Evolutionary conservation across 2,329 filamentous ascomycete species (phyloP), one percentile per base, ranked within the genome.

Genomic region (Fusarium xylarioides): DNA sequence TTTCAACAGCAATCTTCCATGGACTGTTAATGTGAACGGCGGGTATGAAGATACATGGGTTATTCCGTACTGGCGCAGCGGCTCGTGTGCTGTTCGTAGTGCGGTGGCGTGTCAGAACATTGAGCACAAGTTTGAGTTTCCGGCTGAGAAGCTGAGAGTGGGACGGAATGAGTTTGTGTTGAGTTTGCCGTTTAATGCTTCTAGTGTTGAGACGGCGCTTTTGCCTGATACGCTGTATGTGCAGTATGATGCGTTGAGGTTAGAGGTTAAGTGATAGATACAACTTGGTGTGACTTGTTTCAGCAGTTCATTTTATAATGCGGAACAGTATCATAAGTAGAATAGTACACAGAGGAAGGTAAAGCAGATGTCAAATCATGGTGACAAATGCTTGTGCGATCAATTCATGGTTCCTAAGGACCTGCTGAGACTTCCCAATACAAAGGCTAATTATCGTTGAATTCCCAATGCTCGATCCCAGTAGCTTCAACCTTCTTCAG

Each of bases 171-270:
- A 84, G 70, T 80, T 91, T 40, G 81, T 89, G 1, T 75, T 91
- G 43, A 88, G 87, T 67, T 74, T 91, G 55, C 89, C 90, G 4
- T 86, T 83, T 57, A 89, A 89, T 60, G 89, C 86, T 5, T 90
- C 87, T 5, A 84, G 90, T 70, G 85, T 86, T 18, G 88, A 91
- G 79, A 86, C 85, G 16, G 89, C 90, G 0, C 52, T 91, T 6
- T 70, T 91, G 46, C 85, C 88, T 0, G 80, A 81, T 54, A 84
- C 84, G 0, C 81, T 89, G 0, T 91, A 91, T 78, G 85, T 91
- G 1, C 89, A 91, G 80, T 91, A 92, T 71, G 90, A 91, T 80
- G 89, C 90, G 2, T 73, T 91, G 76, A 83, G 89, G 57, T 70
- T 91, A 49, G 89, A 91, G 74, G 74, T 91, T 0, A 68, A 68